Evolutionary conservation across 306 rosid species (phyloP), one percentile per base, ranked within the genome.

Genomic region (Fragaria vesca): DNA sequence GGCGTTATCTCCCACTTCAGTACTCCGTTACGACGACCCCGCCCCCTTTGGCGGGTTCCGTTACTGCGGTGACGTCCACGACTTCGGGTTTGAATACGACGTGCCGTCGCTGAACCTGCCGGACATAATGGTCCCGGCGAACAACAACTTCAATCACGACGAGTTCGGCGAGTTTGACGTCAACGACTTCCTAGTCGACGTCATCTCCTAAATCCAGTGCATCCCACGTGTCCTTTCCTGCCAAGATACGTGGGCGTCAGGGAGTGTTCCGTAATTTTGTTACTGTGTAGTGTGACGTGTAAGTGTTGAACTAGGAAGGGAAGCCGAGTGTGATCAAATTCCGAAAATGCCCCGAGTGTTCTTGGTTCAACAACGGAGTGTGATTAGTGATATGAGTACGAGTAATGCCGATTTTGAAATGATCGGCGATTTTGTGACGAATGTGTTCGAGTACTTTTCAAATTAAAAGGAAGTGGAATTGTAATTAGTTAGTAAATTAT

Each of bases 141-240:
- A 81, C 80, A 87, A 77, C 76, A 84, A 61, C 40, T 74, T 75
- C 6, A 83, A 79, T 55, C 85, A 83, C 36, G 93, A 87, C 7
- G 89, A 90, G 71, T 93, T 93, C 71, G 82, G 96, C 76, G 98
- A 93, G 78, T 84, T 93, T 46, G 91, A 93, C 83, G 21, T 85
- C 13, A 83, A 89, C 47, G 90, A 89, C 48, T 90, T 90, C 81
- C 28, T 85, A 72, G 85, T 71, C 18, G 88, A 84, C 78, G 72
- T 71, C 81, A 81, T 83, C 81, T 86, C 83, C 85, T 28, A 60
- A 68, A 69, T 67, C 69, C 42, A 75, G 46, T 66, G 24, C 5
- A 0, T 3, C 26, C 68, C 78, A 32, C 71, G 69, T 65, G 74
- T 76, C 40, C 0, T 6, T 1, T 45, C 0, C 45, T 11, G 5